Base-by-base conservation (phyloP, 2,329 filamentous ascomycete species). In the Pseudogymnoascus sp. region DNA sequence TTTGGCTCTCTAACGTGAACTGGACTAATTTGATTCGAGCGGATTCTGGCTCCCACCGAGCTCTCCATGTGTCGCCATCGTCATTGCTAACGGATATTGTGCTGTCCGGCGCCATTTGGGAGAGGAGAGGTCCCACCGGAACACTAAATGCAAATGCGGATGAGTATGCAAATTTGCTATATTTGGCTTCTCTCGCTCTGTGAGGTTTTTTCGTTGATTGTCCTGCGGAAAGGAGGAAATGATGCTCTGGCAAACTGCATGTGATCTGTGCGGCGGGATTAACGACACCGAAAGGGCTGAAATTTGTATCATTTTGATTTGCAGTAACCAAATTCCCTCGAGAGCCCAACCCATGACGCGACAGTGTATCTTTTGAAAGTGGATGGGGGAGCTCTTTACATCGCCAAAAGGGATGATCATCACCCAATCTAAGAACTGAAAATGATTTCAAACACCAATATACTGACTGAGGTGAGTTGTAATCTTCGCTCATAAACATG, bases 381-480 rank as follows among this genome's bases (percentile, higher is more conserved):
- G 74, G 71, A 60, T 75, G 73, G 7, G 67, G 62, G 0, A 63
- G 56, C 57, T 81, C 75, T 2, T 74, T 61, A 0, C 69, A 65
- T 0, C 65, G 66, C 79, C 80, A 82, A 59, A 82, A 82, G 0
- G 70, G 65, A 52, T 79, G 70, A 0, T 67, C 62, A 1, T 65
- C 62, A 0, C 69, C 62, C 0, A 82, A 60, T 0, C 69, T 71
- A 0, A 79, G 66, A 0, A 72, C 73, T 0, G 80, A 68, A 2
- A 82, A 73, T 0, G 75, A 74, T 60, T 82, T 82, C 19, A 82
- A 67, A 6, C 74, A 75, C 80, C 79, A 82, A 64, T 82, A 82
- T 0, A 74, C 71, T 0, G 79, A 82, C 61, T 82, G 79, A 0
- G 79, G 78, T 1, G 79, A 82, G 65, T 82, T 82, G 67, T 82